phyloP scores from a whole-genome alignment of 2,329 filamentous ascomycete species.

The Hypomyces perniciosus region DNA sequence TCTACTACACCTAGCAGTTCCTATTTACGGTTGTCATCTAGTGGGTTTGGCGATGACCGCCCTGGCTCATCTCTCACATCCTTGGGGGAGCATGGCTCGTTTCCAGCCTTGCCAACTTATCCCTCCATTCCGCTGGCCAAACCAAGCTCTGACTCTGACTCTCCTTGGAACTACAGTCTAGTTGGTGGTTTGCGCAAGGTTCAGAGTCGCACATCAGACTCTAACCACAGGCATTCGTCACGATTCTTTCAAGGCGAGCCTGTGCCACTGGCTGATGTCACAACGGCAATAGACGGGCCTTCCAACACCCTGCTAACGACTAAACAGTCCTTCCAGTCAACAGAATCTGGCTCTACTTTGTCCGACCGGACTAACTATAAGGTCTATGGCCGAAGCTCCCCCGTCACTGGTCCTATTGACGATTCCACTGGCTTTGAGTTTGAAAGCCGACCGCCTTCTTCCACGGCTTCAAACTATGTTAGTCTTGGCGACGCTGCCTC shows the following conservation, averaged over 20 bases:
- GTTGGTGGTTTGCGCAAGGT: constrained; percentile 51
- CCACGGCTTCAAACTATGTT: constrained; percentile 45
- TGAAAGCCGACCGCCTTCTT: constrained; percentile 37
- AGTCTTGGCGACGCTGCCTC: constrained; percentile 47
- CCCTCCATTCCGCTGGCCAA: constrained; percentile 13
- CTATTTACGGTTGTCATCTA: constrained; percentile 42
- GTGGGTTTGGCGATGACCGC: constrained; percentile 42
- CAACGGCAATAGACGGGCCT: constrained; percentile 2
- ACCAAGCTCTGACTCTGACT: constrained; percentile 19
- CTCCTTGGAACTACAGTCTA: constrained; percentile 50
- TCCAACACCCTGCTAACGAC: constrained; percentile 15
- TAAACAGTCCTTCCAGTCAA: constrained; percentile 24
- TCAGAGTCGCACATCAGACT: constrained; percentile 15
- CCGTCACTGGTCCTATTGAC: constrained; percentile 14
- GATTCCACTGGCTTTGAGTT: constrained; percentile 23
- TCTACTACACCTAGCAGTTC: constrained; percentile 42
- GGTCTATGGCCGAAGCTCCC: constrained; percentile 43
- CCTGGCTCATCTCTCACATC: constrained; percentile 45
- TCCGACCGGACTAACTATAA: constrained; percentile 51
- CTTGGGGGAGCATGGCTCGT: constrained; percentile 32
- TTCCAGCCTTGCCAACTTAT: constrained; percentile 16
- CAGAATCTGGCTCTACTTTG: constrained; percentile 35
- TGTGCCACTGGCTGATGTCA: background rate
- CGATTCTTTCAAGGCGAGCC: background rate
- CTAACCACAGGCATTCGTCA: background rate